Evolutionary conservation across 768 basidiomycete genomes (phyloP).

Genomic region (Lactarius sp.): DNA sequence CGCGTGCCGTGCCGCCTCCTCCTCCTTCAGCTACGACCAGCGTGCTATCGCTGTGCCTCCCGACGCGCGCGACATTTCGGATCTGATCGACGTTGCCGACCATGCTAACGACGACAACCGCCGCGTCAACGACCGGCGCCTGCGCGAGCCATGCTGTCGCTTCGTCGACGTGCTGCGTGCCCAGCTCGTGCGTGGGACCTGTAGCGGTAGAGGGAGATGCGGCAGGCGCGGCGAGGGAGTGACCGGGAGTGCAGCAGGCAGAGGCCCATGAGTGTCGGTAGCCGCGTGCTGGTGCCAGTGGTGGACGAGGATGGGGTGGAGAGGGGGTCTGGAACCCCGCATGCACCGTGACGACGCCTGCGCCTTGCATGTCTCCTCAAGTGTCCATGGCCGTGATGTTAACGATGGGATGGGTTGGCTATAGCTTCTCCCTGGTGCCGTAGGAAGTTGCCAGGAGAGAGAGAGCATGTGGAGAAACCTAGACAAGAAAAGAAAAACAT

Average conservation of each 20-base stretch:
- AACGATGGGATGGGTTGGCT: background rate
- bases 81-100: conserved; percentile 25
- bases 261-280: background rate
- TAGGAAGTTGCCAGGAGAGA: too few species aligned
- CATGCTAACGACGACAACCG: conserved; percentile 5
- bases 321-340: conserved; percentile 18
- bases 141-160: conserved; percentile 7
- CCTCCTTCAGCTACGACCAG: conserved; percentile 19
- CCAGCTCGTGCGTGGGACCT: conserved; percentile 1
- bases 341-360: conserved; percentile 36
- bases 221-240: conserved; percentile 11
- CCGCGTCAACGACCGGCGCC: background rate
- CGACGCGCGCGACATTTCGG: conserved; percentile 24
- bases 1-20: conserved; percentile 21
- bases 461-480: too few species aligned
- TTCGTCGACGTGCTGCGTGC: conserved; percentile 5
- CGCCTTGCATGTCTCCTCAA: conserved; percentile 39
- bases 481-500: too few species aligned
- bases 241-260: background rate
- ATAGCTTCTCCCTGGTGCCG: too few species aligned
- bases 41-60: conserved; percentile 1
- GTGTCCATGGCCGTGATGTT: conserved; percentile 35
- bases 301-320: background rate
- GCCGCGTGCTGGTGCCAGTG: background rate
- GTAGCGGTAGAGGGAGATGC: background rate